These are phyloP conservation scores for Solanum corneliomulleri DNA, from an alignment of 257 asterid species.

Conservation along the genomic window DNA sequence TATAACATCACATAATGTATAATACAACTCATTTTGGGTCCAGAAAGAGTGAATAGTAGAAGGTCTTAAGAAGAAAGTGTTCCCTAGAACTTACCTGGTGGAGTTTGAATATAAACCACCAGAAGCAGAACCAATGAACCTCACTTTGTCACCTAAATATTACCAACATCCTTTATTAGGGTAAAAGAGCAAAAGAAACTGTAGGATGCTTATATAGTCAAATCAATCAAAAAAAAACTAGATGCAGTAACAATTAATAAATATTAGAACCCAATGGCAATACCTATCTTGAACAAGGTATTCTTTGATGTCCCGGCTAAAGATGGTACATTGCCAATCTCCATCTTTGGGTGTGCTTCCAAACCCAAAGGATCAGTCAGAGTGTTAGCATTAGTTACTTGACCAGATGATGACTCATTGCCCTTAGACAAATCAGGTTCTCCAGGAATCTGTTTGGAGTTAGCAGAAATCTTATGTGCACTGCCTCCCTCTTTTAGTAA, in stretches of 20 bases:
- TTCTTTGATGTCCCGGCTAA: conserved; percentile 38
- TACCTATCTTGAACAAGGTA: conserved; percentile 38
- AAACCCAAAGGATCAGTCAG: conserved; percentile 20
- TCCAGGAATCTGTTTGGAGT: conserved; percentile 33
- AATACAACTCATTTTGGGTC: not conserved
- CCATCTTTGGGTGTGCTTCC: conserved; percentile 39
- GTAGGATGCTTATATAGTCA: not conserved
- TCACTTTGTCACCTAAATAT: conserved; percentile 71
- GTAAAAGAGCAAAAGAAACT: not conserved
- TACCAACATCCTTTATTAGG: conserved; percentile 3
- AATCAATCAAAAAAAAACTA: not conserved
- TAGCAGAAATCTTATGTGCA: conserved; percentile 33
- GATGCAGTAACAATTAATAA: not conserved
- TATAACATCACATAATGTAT: not conserved
- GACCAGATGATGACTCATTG: conserved; percentile 35
- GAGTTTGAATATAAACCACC: conserved; percentile 37
- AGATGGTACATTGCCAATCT: conserved; percentile 29
- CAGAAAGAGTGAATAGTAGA: not conserved
- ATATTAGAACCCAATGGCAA: not conserved
- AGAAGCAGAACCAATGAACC: conserved; percentile 58
- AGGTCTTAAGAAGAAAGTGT: not conserved
- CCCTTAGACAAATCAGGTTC: conserved; percentile 44
- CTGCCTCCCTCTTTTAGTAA: conserved; percentile 38
- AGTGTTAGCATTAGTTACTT: conserved; percentile 26
- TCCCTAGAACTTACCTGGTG: not conserved